Evolutionary conservation across 192 early-diverging fungal species (phyloP).

Genomic region (Podila minutissima): DNA sequence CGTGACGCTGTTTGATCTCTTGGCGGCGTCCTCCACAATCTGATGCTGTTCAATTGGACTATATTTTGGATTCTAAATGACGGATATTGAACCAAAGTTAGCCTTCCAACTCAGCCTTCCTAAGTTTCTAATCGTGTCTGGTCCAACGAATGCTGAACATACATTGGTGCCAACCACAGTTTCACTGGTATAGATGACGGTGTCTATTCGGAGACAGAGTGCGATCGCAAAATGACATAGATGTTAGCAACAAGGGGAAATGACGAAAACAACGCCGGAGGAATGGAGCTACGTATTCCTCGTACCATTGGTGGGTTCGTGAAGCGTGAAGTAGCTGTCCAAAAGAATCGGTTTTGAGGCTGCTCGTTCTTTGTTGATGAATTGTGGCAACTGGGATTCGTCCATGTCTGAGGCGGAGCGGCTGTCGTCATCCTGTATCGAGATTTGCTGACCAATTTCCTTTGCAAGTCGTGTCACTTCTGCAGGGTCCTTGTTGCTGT

Average conservation of each 20-base stretch:
- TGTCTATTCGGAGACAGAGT: slow-evolving; percentile 9
- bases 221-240: background rate
- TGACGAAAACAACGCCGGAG: background rate
- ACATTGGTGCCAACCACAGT: slow-evolving; percentile 36
- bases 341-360: slow-evolving; percentile 35
- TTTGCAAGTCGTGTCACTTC: background rate
- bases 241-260: background rate
- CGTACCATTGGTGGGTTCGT: slow-evolving; percentile 39
- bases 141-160: background rate
- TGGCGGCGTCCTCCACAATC: slow-evolving; percentile 17
- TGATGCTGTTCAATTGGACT: slow-evolving; percentile 29
- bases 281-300: background rate
- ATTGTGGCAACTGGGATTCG: slow-evolving; percentile 13
- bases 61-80: slow-evolving; percentile 39
- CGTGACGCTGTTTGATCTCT: slow-evolving; percentile 15
- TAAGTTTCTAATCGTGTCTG: too few species aligned
- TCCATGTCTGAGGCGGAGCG: background rate
- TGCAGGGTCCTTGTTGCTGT: background rate
- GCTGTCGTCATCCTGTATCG: slow-evolving; percentile 1
- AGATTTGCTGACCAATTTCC: background rate
- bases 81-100: background rate
- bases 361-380: slow-evolving; percentile 3
- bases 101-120: too few species aligned
- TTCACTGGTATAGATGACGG: slow-evolving; percentile 53
- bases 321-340: slow-evolving; percentile 56